Conservation (phyloP, 345 rosid genomes). For the Rhodamnia rubescens region DNA sequence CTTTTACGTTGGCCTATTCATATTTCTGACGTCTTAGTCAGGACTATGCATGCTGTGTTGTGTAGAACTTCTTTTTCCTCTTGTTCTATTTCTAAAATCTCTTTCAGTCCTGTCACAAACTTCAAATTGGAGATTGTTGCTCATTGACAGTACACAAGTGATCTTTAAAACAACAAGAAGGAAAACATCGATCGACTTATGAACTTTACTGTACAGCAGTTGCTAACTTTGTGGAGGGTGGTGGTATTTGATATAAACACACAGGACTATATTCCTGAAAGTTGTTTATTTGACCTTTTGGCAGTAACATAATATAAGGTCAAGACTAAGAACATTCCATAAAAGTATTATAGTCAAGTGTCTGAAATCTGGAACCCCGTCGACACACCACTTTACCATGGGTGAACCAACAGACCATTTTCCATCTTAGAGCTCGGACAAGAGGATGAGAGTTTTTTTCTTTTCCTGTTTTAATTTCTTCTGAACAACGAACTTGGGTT, state of each 20-base stretch:
- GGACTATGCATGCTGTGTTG: neutral
- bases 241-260: neutral
- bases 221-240: neutral
- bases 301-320: neutral
- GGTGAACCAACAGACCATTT: neutral
- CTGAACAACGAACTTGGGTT: neutral
- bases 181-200: neutral
- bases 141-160: neutral
- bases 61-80: neutral
- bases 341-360: neutral
- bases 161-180: neutral
- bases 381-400: neutral
- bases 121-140: neutral
- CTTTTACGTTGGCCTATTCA: neutral
- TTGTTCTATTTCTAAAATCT: neutral
- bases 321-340: neutral
- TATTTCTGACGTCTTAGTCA: neutral
- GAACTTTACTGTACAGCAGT: neutral
- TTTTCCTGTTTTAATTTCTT: too few relatives aligned
- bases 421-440: neutral
- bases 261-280: too few relatives aligned
- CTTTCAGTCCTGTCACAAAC: neutral
- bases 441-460: neutral
- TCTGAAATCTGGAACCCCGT: neutral
- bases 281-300: too few relatives aligned